A percentile compares a stretch with the other conserved stretches of the same genome.
Evolutionary conservation across 257 asterid species (phyloP).

Genomic region (Rehmannia glutinosa): DNA sequence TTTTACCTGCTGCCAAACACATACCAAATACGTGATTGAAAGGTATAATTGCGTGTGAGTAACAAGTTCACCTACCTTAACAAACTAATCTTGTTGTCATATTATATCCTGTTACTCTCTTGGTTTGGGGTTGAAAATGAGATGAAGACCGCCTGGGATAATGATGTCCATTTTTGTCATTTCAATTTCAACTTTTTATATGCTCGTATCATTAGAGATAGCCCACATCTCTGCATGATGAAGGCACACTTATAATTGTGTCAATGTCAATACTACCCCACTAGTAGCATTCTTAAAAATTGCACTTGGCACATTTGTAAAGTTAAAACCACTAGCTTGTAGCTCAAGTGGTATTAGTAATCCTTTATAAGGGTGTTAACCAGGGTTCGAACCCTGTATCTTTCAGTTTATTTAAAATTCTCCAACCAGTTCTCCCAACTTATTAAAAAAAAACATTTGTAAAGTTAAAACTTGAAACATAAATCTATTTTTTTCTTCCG

Average conservation of each 20-base stretch:
- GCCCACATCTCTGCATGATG: not conserved
- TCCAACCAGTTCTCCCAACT: no score
- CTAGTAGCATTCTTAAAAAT: no score
- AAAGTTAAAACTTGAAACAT: no score
- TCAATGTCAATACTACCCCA: slow-evolving; percentile 10
- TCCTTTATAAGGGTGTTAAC: no score
- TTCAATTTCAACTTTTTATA: not conserved
- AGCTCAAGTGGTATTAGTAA: no score
- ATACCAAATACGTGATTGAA: slow-evolving; percentile 9
- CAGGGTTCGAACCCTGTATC: no score
- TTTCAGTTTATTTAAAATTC: no score
- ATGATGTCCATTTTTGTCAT: slow-evolving; percentile 4
- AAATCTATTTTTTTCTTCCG: no score
- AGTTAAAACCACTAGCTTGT: no score
- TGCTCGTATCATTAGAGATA: not conserved
- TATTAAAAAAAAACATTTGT: no score
- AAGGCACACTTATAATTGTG: not conserved
- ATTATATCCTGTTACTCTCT: not conserved
- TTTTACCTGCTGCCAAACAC: slow-evolving; percentile 27
- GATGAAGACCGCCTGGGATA: not conserved
- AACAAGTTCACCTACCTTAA: slow-evolving; percentile 27
- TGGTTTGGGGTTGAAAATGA: not conserved
- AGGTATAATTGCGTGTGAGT: not conserved
- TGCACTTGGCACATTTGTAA: no score
- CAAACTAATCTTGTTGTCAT: slow-evolving; percentile 8